phyloP scores from a whole-genome alignment of 768 basidiomycete genomes.

The Trametes cubensis region DNA sequence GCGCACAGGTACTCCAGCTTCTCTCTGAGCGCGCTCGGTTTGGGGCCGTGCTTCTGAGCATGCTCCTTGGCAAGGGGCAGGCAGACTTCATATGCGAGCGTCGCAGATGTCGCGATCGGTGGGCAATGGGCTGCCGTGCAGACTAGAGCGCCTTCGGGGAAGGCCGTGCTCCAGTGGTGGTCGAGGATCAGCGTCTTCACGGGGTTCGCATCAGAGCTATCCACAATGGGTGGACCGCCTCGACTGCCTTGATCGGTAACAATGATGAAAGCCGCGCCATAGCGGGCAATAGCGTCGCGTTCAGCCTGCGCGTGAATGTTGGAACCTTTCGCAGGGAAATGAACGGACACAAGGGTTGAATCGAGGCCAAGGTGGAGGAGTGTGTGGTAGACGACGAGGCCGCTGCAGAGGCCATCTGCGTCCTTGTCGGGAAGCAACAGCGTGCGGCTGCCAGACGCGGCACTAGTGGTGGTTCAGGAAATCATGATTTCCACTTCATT shows the following conservation, averaged over 20 bases:
- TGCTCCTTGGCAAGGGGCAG: slow-evolving; percentile 32
- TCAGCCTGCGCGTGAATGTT: slow-evolving; percentile 43
- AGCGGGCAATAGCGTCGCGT: slow-evolving; percentile 32
- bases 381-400: slow-evolving; percentile 42
- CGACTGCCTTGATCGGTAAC: slow-evolving; percentile 51
- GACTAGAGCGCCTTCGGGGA: slow-evolving; percentile 38
- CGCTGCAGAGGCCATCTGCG: slow-evolving; percentile 38
- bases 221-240: slow-evolving; percentile 38
- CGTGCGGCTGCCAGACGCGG: slow-evolving; percentile 12
- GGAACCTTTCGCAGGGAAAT: slow-evolving; percentile 45
- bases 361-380: slow-evolving; percentile 42
- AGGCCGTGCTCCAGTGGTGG: slow-evolving; percentile 48
- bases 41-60: background rate
- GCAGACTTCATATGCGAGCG: slow-evolving; percentile 46
- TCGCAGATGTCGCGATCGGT: slow-evolving; percentile 47
- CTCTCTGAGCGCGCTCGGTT: slow-evolving; percentile 17
- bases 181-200: slow-evolving; percentile 44
- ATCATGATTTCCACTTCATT: background rate
- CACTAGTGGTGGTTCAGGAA: slow-evolving; percentile 17
- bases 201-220: slow-evolving; percentile 11
- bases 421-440: slow-evolving; percentile 51
- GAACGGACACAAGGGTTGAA: slow-evolving; percentile 35
- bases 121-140: slow-evolving; percentile 43
- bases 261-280: slow-evolving; percentile 37
- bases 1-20: slow-evolving; percentile 42